Conservation (phyloP, 805 yeast genomes). For the Lipomyces chichibuensis region DNA sequence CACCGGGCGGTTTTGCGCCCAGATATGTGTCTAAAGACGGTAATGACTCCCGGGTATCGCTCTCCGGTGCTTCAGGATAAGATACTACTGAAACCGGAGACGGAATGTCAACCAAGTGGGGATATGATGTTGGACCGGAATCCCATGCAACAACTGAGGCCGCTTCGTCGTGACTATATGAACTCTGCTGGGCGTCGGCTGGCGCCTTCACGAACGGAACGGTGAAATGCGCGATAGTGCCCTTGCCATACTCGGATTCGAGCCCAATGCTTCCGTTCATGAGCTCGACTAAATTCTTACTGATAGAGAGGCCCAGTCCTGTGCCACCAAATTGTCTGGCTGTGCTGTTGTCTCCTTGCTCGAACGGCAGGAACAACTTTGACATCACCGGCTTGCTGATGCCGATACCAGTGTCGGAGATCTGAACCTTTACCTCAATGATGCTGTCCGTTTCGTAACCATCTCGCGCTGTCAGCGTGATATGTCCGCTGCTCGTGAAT, state of each 20-base stretch:
- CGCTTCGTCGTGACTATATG: slow-evolving; percentile 9
- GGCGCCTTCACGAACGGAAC: slow-evolving; percentile 37
- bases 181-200: slow-evolving; percentile 38
- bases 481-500: slow-evolving; percentile 52
- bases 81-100: background rate
- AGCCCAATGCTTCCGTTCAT: slow-evolving; percentile 55
- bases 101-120: background rate
- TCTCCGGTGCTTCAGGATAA: background rate
- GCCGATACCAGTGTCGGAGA: slow-evolving; percentile 58
- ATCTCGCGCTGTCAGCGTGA: slow-evolving; percentile 46
- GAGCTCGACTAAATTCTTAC: slow-evolving; percentile 52
- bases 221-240: slow-evolving; percentile 52
- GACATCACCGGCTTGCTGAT: slow-evolving; percentile 51
- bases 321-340: slow-evolving; percentile 58
- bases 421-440: slow-evolving; percentile 41
- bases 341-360: slow-evolving; percentile 61
- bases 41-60: background rate
- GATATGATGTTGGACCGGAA: slow-evolving; percentile 4
- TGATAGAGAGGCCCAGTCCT: slow-evolving; percentile 55
- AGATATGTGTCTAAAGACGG: background rate
- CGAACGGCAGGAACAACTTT: slow-evolving; percentile 56
- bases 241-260: slow-evolving; percentile 52
- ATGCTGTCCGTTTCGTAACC: slow-evolving; percentile 47
- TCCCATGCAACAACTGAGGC: slow-evolving; percentile 16
- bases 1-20: background rate